Evolutionary conservation across 2,329 filamentous ascomycete species (phyloP), one percentile per base, ranked within the genome.

Genomic region (Talaromyces albobiverticillius): DNA sequence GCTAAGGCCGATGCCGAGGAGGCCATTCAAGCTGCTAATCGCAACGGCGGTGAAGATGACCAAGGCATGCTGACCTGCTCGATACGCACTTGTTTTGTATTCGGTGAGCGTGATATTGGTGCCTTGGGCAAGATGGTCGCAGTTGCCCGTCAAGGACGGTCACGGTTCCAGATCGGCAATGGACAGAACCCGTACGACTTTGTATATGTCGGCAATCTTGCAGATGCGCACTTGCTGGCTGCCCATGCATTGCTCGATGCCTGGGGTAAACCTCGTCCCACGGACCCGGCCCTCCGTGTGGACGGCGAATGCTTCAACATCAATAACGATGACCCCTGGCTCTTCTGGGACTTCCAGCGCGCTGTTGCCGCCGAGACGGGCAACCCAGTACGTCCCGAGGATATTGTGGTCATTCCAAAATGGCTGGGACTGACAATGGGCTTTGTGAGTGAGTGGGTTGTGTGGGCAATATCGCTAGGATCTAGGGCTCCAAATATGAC

Each of bases 301-400:
- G 89, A 92, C 68, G 94, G 93, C 55, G 86, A 96, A 70, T 85
- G 86, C 50, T 93, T 97, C 76, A 85, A 96, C 75, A 83, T 97
- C 65, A 94, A 90, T 54, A 97, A 97, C 70, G 89, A 91, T 72
- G 79, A 84, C 62, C 93, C 93, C 4, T 79, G 94, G 18, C 92
- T 93, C 69, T 95, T 96, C 72, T 95, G 94, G 85, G 90, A 95
- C 71, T 88, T 95, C 67, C 84, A 88, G 57, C 82, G 90, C 36
- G 84, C 85, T 32, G 80, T 96, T 45, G 96, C 90, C 90, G 78
- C 77, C 6, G 60, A 75, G 26, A 73, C 74, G n/a, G 72, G 69
- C 41, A 72, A 75, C 45, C 65, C 73, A 4, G 73, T 78, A 7
- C 50, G 55, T 13, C 50, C 54, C 18, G 68, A 75, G 58, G 70